Conservation (phyloP, 371 early-diverging fungal genomes). For the Apophysomyces sp. region DNA sequence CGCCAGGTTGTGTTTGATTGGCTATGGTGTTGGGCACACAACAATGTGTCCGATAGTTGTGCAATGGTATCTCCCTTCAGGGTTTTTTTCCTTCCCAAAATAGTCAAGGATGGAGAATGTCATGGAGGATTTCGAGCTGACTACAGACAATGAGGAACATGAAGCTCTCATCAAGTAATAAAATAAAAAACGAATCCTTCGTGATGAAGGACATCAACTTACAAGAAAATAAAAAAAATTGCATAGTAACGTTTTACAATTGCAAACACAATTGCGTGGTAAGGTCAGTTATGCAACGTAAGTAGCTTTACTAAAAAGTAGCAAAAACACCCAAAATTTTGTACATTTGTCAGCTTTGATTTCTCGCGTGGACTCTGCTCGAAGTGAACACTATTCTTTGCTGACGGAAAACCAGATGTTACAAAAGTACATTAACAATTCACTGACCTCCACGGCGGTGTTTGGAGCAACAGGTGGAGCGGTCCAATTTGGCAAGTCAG, state of each 20-base stretch:
- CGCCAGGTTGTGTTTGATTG: no score
- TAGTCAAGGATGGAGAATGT: not conserved
- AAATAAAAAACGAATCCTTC: not conserved
- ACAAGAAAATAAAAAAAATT: not conserved
- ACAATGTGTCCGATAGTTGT: no score
- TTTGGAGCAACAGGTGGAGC: conserved; percentile 57
- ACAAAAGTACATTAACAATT: conserved; percentile 55
- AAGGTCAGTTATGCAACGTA: no score
- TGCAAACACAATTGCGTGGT: conserved; percentile 42
- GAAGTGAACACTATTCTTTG: conserved; percentile 48
- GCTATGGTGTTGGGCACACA: no score
- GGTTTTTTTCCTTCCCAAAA: not conserved
- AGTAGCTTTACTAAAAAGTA: not conserved
- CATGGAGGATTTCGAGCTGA: not conserved
- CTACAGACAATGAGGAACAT: conserved; percentile 22
- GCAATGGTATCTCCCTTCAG: not conserved
- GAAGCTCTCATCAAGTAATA: conserved; percentile 37
- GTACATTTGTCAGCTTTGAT: conserved; percentile 28
- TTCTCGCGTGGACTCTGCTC: conserved; percentile 43
- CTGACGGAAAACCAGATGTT: conserved; percentile 50
- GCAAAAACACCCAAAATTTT: not conserved
- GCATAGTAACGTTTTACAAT: conserved; percentile 37
- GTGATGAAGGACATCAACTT: not conserved
- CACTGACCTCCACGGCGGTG: conserved; percentile 54
- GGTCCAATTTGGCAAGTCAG: conserved; percentile 4